Evolutionary conservation across 345 rosid species (phyloP), one percentile per base, ranked within the genome.

Genomic region (Citrus sp.): DNA sequence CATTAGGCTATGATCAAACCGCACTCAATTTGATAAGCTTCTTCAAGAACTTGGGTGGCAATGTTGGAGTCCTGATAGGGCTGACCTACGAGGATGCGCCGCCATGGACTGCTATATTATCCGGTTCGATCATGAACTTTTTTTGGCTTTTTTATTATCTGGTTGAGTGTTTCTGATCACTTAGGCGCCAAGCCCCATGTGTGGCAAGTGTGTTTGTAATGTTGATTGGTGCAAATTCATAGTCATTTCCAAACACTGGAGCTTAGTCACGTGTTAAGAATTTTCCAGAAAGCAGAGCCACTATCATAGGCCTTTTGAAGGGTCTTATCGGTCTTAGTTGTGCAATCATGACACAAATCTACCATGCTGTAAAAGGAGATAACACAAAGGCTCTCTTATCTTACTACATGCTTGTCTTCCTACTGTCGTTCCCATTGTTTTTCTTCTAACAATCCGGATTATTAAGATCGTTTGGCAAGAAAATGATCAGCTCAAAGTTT

Each of bases 1-100:
- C 40, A 37, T 7, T 37, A 1, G 40, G 40, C 40, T 37, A 37
- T 37, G 40, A 37, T 37, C 9, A 37, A 37, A 37, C 9, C 9
- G 40, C 40, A 37, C 84, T 87, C 80, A 86, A 86, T 60, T 74
- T 87, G 63, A 70, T 89, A 10, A 77, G 87, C 77, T 89, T 87
- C 82, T 89, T 82, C 77, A 87, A 86, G 83, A 87, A 89, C 81
- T 80, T 89, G 92, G 92, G 90, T 32, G 86, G 80, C 73, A 89
- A 86, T 79, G 87, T 89, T 1, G 92, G 89, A 34, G 61, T 89
- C 67, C 70, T 89, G 67, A 83, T 86, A 37, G 40, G 8, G 40
- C 40, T 7, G 60, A 74, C 84, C 78, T 86, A 82, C 73, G 89
- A 87, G 76, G 84, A 87, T 7, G 78, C 87, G 8, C 87, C 87